phyloP scores from a whole-genome alignment of 2,329 filamentous ascomycete genomes.

The Zelopaecilomyces penicillatus region DNA sequence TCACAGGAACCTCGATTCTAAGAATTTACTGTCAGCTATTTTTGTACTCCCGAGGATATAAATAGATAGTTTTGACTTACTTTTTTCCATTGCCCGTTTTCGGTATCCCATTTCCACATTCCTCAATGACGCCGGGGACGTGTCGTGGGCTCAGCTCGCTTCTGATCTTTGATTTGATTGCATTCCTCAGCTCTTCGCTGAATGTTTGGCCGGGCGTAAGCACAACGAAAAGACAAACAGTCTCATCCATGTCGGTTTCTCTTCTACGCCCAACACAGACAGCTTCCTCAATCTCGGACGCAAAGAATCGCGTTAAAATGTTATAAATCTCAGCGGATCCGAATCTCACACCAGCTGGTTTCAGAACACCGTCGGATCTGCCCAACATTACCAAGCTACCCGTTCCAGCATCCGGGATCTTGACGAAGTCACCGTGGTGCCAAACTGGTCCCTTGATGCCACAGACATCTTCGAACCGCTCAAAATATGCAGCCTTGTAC shows the following conservation, averaged over 20 bases:
- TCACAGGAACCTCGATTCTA: conserved; percentile 88
- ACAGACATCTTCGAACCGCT: conserved; percentile 54
- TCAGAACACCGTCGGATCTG: conserved; percentile 84
- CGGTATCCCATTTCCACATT: conserved; percentile 73
- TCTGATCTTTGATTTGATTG: conserved; percentile 61
- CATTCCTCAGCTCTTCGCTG: conserved; percentile 47
- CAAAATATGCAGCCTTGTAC: conserved; percentile 81
- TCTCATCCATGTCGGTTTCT: conserved; percentile 68
- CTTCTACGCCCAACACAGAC: conserved; percentile 76
- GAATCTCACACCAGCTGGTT: conserved; percentile 85
- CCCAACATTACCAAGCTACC: conserved; percentile 86
- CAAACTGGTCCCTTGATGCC: conserved; percentile 48
- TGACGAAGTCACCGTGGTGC: conserved; percentile 93
- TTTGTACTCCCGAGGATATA: neutral
- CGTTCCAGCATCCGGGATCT: conserved; percentile 55
- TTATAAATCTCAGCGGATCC: conserved; percentile 96
- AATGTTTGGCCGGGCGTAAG: conserved; percentile 55
- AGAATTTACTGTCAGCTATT: neutral
- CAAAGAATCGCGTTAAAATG: conserved; percentile 77
- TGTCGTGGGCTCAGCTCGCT: conserved; percentile 80
- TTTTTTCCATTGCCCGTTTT: conserved; percentile 95
- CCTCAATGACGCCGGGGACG: conserved; percentile 75
- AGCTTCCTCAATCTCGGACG: conserved; percentile 69
- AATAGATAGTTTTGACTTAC: conserved; percentile 36
- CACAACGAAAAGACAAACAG: conserved; percentile 81